Evolutionary conservation across 805 yeast species (phyloP).

Genomic region (Starmera quercuum): DNA sequence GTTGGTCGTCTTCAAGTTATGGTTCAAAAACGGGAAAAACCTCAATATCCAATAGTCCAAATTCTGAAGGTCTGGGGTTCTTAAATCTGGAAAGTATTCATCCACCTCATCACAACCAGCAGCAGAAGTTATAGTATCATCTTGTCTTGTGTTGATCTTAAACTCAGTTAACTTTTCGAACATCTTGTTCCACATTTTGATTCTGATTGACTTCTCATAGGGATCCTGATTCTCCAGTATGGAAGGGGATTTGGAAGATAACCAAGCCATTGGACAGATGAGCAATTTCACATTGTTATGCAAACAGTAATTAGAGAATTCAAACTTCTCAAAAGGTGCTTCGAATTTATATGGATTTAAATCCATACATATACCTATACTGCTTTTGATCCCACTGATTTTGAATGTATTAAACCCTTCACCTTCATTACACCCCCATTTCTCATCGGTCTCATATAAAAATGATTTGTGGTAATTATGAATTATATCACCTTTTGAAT

Average conservation of each 20-base stretch:
- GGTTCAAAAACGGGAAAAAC: constrained; percentile 52
- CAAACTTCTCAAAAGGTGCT: constrained; percentile 71
- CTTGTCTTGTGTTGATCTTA: background rate
- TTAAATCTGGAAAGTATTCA: constrained; percentile 20
- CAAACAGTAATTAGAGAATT: constrained; percentile 52
- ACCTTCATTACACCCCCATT: constrained; percentile 73
- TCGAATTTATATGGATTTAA: constrained; percentile 77
- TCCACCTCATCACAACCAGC: constrained; percentile 7
- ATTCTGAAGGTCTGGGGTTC: constrained; percentile 38
- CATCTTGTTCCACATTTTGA: constrained; percentile 4
- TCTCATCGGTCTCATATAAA: constrained; percentile 70
- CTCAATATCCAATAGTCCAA: constrained; percentile 72
- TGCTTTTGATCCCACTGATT: constrained; percentile 30
- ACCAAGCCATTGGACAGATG: constrained; percentile 86
- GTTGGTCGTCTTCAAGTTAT: constrained; percentile 11
- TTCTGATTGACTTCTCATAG: constrained; percentile 9
- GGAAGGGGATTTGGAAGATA: constrained; percentile 42
- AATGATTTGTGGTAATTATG: constrained; percentile 71
- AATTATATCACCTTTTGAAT: constrained; percentile 49
- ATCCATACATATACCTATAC: constrained; percentile 93
- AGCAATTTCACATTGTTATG: constrained; percentile 44
- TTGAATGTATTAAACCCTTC: constrained; percentile 46
- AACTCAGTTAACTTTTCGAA: constrained; percentile 14
- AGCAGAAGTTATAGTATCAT: background rate
- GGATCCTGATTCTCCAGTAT: constrained; percentile 12